A percentile compares a stretch with the other conserved stretches of the same genome.
phyloP scores from a whole-genome alignment of 768 basidiomycete genomes.

The Trametes coccinea region DNA sequence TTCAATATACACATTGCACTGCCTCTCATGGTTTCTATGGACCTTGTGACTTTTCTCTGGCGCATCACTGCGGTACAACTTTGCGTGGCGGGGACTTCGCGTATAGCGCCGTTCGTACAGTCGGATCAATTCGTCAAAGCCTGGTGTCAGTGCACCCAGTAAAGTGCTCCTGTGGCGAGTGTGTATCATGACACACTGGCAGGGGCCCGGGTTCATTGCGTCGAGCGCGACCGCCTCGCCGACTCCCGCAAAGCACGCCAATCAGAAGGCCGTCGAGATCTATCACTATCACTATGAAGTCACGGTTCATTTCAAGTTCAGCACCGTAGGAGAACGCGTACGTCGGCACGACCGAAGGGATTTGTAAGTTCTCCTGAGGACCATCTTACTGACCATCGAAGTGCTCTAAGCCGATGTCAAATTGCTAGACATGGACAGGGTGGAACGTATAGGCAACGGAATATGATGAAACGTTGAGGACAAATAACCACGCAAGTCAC shows the following conservation, averaged over 20 bases:
- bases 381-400: too few species aligned
- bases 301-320: slow-evolving; percentile 46
- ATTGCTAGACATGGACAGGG: too few species aligned
- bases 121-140: too few species aligned
- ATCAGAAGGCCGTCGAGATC: slow-evolving; percentile 56
- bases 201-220: background rate
- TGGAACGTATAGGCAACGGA: too few species aligned
- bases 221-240: background rate
- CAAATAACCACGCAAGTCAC: too few species aligned
- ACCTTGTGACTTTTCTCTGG: background rate
- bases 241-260: slow-evolving; percentile 37
- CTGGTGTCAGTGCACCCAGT: background rate
- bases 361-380: too few species aligned
- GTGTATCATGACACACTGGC: background rate
- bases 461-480: too few species aligned
- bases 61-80: background rate
- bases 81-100: too few species aligned
- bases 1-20: too few species aligned
- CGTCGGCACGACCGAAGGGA: too few species aligned
- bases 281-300: slow-evolving; percentile 45
- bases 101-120: too few species aligned
- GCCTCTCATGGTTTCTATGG: background rate
- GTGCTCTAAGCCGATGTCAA: too few species aligned
- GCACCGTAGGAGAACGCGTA: slow-evolving; percentile 45
- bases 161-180: background rate